Conservation (phyloP, 345 rosid genomes). For the Murraya koenigii region DNA sequence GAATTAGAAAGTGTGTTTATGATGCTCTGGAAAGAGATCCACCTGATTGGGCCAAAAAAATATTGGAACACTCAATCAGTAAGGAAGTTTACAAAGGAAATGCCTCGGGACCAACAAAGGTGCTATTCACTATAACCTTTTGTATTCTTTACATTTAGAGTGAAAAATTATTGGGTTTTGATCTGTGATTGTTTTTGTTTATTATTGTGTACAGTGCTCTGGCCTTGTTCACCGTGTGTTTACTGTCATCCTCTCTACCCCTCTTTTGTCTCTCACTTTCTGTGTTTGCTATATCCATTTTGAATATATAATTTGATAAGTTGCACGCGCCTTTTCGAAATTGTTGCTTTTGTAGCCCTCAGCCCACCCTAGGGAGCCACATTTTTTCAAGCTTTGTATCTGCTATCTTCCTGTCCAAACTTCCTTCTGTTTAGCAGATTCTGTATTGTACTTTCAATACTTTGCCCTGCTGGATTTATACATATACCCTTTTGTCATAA, state of each 20-base stretch:
- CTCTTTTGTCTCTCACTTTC: background rate
- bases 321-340: background rate
- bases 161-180: background rate
- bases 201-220: background rate
- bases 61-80: slow-evolving; percentile 86
- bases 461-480: background rate
- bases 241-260: too few relatives aligned
- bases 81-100: slow-evolving; percentile 98
- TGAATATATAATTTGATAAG: background rate
- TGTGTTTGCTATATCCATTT: background rate
- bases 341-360: background rate
- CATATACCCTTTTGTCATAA: background rate
- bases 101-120: slow-evolving; percentile 99
- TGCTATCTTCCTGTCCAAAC: background rate
- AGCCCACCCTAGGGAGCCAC: background rate
- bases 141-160: slow-evolving; percentile 19
- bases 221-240: background rate
- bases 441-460: background rate
- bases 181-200: background rate
- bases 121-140: slow-evolving; percentile 23
- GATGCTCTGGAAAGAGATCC: slow-evolving; percentile 78
- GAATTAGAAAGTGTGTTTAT: slow-evolving; percentile 89
- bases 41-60: slow-evolving; percentile 91
- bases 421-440: background rate
- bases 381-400: background rate